Base-by-base conservation (phyloP, 2,329 filamentous ascomycete genomes). In the Fusarium austroafricanum region DNA sequence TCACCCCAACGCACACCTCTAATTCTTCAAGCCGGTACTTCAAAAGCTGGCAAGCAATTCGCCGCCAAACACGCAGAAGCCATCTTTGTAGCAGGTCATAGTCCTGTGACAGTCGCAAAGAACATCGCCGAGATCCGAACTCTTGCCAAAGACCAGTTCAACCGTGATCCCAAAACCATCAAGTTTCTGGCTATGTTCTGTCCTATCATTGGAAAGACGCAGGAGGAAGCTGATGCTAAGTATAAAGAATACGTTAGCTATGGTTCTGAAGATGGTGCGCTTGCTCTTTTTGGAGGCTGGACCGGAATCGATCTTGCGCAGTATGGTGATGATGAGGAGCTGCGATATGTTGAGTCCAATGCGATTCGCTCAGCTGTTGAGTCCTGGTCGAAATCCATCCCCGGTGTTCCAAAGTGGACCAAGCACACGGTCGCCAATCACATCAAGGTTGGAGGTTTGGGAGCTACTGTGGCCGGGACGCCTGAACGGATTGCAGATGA, bases 251-350 rank as follows among this genome's bases (percentile, higher is more conserved):
- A 87, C 65, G 81, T 85, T 10, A 82, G 84, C 55, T 87, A 91
- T 71, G 90, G 88, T 0, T 84, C 81, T 8, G 77, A 78, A 26
- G 90, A 86, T 66, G 91, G 91, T 3, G 90, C 90, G 0, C 75
- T 92, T 52, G 88, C 90, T 2, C 77, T 93, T 15, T 93, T 93
- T 71, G 90, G 90, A 20, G 91, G 91, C 0, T 93, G 90, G 90
- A 92, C 90, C 0, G 91, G 84, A 1, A 84, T 85, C 23, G 82
- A 86, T 58, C 70, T 85, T 10, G 80, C 83, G 33, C 80, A 85
- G 56, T 91, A 91, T 70, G 85, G 81, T 0, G 89, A 91, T 47
- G 88, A 91, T 14, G 83, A 91, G 73, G 89, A 91, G 74, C 75
- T 91, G 57, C 78, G 88, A 43, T 79, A 87, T 47, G 86, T 90